Base-by-base conservation (phyloP, 768 basidiomycete species). In the Fistulinella prunicolor region DNA sequence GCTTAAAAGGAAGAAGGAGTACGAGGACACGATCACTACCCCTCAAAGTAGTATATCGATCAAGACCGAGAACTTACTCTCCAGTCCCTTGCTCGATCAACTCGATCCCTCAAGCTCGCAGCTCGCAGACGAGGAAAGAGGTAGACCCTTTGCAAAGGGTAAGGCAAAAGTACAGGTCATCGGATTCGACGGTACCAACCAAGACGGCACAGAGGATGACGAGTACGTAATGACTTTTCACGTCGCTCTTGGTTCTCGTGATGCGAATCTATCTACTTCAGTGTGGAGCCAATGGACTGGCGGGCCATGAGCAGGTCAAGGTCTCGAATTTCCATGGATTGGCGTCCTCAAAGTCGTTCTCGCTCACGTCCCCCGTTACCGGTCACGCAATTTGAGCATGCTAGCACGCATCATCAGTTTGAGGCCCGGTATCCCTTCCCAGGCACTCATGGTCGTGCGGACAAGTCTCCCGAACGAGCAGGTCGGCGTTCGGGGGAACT, bases 261-360 rank as follows among this genome's bases (percentile, higher is more conserved):
- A 64, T 51, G 55, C 58, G 32, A 63, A 59, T 50, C 49, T 51
- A 59, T 50, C 49, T 51, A 44, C 48, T 51, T 38, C 46, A 60
- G 84, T 50, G 72, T 74, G 45, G 77, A 79, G 38, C 70, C 83
- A 22, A 96, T 96, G 93, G 94, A 95, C 62, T 96, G 93, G 94
- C 78, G 92, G 41, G 84, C 89, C 26, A 82, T 92, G 64, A 94
- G 91, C 68, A 79, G 93, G 54, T 95, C 93, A 21, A 80, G 92
- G 59, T 94, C 93, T 13, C 82, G 93, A 20, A 85, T 86, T 57
- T 85, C 88, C 19, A 92, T 94, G 89, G 92, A 94, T 65, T 94
- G 92, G 92, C 76, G 85, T 47, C 84, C 88, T 28, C 70, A 82
- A 44, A 84, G 81, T 67, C 83, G 86, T 46, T 89, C 88, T 24